These are phyloP conservation scores for Daldinia sp. DNA, from an alignment of 2,329 filamentous ascomycete genomes.

Conservation along the genomic window DNA sequence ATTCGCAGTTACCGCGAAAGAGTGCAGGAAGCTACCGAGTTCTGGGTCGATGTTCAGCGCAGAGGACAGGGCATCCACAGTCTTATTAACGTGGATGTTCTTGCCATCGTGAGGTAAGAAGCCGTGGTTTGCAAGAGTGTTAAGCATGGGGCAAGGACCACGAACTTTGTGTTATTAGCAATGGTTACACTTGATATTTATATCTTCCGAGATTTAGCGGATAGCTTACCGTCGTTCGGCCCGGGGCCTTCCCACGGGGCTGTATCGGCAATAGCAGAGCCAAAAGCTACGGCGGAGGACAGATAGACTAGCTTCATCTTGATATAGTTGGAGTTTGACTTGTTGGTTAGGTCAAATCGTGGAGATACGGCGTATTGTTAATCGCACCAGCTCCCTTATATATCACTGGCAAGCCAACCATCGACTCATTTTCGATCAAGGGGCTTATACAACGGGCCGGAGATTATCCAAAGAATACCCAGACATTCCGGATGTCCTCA, in stretches of 20 bases:
- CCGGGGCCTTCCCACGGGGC: slow-evolving; percentile 31
- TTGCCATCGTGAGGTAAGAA: slow-evolving; percentile 42
- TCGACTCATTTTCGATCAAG: not conserved
- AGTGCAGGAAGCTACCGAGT: slow-evolving; percentile 22
- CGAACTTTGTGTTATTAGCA: slow-evolving; percentile 36
- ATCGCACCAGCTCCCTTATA: slow-evolving; percentile 13
- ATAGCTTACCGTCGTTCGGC: slow-evolving; percentile 32
- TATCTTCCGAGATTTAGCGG: slow-evolving; percentile 1
- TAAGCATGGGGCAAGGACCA: slow-evolving; percentile 44
- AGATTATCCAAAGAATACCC: slow-evolving; percentile 5
- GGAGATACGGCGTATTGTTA: not conserved
- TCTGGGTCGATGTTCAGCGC: slow-evolving; percentile 33
- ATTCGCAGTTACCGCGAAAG: slow-evolving; percentile 34
- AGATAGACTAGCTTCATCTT: slow-evolving; percentile 36
- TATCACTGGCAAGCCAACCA: not conserved
- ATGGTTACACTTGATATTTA: not conserved
- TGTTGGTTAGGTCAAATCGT: not conserved
- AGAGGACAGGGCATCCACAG: slow-evolving; percentile 26
- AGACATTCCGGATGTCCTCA: not conserved
- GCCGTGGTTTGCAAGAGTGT: slow-evolving; percentile 44
- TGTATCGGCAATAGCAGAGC: slow-evolving; percentile 15
- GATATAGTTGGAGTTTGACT: slow-evolving; percentile 5
- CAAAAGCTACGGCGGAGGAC: slow-evolving; percentile 22
- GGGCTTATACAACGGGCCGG: not conserved
- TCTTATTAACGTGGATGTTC: slow-evolving; percentile 35